Percentiles rank a stretch among this genome's conserved stretches.
phyloP scores from a whole-genome alignment of 257 asterid species.

The Petunia axillaris region DNA sequence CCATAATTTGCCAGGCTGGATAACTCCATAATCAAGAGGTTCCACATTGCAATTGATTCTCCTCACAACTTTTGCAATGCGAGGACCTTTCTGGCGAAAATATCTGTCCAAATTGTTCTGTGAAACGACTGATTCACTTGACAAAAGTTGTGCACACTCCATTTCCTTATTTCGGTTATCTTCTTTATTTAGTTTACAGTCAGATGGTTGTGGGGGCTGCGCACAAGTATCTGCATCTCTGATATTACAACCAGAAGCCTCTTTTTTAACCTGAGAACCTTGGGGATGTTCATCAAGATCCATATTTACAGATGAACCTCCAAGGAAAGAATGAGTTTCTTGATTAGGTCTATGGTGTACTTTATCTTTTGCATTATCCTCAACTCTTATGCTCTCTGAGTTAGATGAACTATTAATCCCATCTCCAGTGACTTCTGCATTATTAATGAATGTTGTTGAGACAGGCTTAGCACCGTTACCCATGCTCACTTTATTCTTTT shows the following conservation, averaged over 20 bases:
- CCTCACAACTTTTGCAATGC: slow-evolving; percentile 94
- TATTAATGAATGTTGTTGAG: slow-evolving; percentile 30
- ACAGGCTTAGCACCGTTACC: slow-evolving; percentile 38
- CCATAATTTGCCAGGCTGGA: slow-evolving; percentile 74
- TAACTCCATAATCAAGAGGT: slow-evolving; percentile 65
- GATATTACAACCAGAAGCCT: slow-evolving; percentile 35
- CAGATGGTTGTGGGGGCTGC: slow-evolving; percentile 37
- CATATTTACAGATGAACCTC: slow-evolving; percentile 20
- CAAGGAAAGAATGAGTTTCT: slow-evolving; percentile 29
- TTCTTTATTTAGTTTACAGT: slow-evolving; percentile 40
- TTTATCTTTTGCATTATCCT: slow-evolving; percentile 44
- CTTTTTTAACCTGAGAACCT: slow-evolving; percentile 38
- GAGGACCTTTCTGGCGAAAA: slow-evolving; percentile 95
- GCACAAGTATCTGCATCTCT: slow-evolving; percentile 35
- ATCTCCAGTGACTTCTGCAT: slow-evolving; percentile 30
- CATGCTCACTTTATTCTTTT: slow-evolving; percentile 35
- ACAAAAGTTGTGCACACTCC: slow-evolving; percentile 47
- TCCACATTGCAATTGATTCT: slow-evolving; percentile 87
- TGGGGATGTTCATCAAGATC: slow-evolving; percentile 35
- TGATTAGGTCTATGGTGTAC: slow-evolving; percentile 31
- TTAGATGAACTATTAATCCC: slow-evolving; percentile 41
- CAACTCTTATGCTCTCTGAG: slow-evolving; percentile 48
- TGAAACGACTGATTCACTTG: slow-evolving; percentile 50
- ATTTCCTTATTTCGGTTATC: slow-evolving; percentile 40
- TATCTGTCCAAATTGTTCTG: slow-evolving; percentile 68